phyloP scores from a whole-genome alignment of 2,329 filamentous ascomycete genomes.

The Fusarium marasasianum region DNA sequence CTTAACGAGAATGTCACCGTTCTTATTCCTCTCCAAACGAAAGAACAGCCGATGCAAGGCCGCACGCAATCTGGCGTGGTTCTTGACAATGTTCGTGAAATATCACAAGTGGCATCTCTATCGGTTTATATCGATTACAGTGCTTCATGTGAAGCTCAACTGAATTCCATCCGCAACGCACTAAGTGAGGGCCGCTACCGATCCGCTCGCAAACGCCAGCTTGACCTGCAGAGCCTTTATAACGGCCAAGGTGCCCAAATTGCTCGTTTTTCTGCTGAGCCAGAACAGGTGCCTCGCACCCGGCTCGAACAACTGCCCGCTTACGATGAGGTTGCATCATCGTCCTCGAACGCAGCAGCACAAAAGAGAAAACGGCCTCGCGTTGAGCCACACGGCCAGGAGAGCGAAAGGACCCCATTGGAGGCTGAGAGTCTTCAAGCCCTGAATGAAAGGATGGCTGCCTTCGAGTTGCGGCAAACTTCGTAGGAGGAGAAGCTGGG shows the following conservation, averaged over 20 bases:
- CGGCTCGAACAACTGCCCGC: accelerated
- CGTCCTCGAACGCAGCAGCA: accelerated
- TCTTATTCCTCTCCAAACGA: not conserved
- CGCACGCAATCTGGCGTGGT: not conserved
- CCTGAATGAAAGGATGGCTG: no score
- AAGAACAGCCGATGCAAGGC: not conserved
- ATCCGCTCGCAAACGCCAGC: no score
- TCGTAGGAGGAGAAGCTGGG: no score
- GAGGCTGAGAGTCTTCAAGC: no score
- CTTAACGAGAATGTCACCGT: not conserved
- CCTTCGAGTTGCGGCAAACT: no score
- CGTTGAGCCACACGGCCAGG: not conserved
- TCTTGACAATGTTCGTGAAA: not conserved
- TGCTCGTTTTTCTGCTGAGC: not conserved
- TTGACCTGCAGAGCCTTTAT: not conserved
- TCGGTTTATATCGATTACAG: not conserved
- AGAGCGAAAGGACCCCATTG: not conserved
- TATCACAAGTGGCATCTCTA: not conserved
- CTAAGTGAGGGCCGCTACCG: not conserved
- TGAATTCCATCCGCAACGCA: not conserved
- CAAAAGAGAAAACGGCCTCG: not conserved
- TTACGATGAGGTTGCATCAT: not conserved
- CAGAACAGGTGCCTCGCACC: not conserved
- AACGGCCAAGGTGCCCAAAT: not conserved
- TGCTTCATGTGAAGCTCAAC: not conserved